Evolutionary conservation across 495 filamentous ascomycete genomes (phyloP).

Genomic region (Xylaria venustula): DNA sequence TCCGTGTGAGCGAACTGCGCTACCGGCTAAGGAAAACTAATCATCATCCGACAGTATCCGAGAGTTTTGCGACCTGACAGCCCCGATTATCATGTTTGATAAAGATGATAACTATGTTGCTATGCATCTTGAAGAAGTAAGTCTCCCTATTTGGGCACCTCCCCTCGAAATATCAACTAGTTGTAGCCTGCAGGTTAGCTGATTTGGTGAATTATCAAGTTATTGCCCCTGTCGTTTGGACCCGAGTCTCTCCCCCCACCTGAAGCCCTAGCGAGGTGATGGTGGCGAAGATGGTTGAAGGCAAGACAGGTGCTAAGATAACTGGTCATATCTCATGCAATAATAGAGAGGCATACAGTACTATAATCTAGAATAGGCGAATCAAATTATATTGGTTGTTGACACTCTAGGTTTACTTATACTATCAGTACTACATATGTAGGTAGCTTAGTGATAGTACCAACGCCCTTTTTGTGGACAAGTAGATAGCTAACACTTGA

Average conservation of each 20-base stretch:
- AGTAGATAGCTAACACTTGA: background rate
- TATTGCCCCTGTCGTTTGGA: slow-evolving; percentile 73
- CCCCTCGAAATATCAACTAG: too few relatives aligned
- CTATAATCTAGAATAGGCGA: background rate
- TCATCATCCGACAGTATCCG: slow-evolving; percentile 57
- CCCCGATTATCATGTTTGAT: slow-evolving; percentile 91
- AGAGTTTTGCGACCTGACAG: slow-evolving; percentile 67
- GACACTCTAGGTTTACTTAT: too few relatives aligned
- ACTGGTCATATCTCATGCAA: background rate
- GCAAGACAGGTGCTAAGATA: too few relatives aligned
- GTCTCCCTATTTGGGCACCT: slow-evolving; percentile 14
- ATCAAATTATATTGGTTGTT: background rate
- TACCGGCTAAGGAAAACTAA: slow-evolving; percentile 3
- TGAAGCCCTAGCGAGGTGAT: slow-evolving; percentile 11
- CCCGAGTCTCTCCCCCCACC: slow-evolving; percentile 54
- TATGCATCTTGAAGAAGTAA: slow-evolving; percentile 72
- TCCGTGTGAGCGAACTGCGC: too few relatives aligned
- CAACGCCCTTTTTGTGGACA: too few relatives aligned
- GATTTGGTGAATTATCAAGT: slow-evolving; percentile 31
- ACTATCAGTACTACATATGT: too few relatives aligned
- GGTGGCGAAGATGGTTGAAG: too few relatives aligned
- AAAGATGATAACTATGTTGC: slow-evolving; percentile 65
- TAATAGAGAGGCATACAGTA: background rate
- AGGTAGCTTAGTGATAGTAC: too few relatives aligned
- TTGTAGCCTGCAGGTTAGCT: background rate